These are phyloP conservation scores for Fusarium veterinarium DNA, from an alignment of 2,329 filamentous ascomycete species.

Conservation along the genomic window DNA sequence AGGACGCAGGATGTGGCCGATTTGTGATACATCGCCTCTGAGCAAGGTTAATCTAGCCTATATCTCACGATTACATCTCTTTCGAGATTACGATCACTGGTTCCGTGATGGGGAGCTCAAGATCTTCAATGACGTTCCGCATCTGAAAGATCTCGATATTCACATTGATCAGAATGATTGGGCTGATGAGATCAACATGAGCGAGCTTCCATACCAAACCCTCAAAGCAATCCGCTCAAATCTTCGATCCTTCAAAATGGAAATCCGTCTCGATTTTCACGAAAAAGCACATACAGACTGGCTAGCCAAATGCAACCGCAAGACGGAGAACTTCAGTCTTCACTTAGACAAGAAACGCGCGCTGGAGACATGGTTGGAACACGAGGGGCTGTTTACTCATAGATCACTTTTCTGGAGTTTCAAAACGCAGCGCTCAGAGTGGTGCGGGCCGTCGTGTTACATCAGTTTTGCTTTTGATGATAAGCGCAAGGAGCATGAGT, in stretches of 20 bases:
- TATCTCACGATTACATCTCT: constrained; percentile 4
- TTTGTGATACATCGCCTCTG: constrained; percentile 6
- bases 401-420: constrained; percentile 16
- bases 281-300: neutral
- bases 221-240: neutral
- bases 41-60: neutral
- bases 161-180: neutral
- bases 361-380: constrained; percentile 12
- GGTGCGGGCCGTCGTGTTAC: neutral
- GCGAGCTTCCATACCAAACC: neutral
- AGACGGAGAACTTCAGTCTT: constrained; percentile 3
- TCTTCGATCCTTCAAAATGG: neutral
- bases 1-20: neutral
- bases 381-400: neutral
- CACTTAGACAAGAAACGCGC: constrained; percentile 13
- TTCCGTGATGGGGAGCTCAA: neutral
- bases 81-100: neutral
- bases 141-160: constrained; percentile 12
- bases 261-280: neutral
- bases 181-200: fast-evolving
- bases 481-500: neutral
- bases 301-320: neutral
- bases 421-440: neutral
- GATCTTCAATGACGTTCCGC: constrained; percentile 9
- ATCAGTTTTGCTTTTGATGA: neutral